phyloP scores from a whole-genome alignment of 257 asterid genomes.

The Nicotiana benthamiana region DNA sequence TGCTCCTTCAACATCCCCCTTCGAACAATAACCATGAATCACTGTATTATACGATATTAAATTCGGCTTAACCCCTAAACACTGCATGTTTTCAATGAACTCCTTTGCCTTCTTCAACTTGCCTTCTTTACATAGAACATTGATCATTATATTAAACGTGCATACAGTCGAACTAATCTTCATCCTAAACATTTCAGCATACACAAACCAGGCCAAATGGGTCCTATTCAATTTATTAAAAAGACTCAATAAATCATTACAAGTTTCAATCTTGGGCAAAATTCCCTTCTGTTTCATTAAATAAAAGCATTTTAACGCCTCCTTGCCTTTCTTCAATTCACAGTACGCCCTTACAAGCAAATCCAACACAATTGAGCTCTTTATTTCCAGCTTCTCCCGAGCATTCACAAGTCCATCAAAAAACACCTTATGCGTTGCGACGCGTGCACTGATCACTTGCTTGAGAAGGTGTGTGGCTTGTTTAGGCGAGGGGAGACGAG shows the following conservation, averaged over 20 bases:
- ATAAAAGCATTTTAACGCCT: conserved; percentile 33
- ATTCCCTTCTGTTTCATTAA: conserved; percentile 32
- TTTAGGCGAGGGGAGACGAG: conserved; percentile 34
- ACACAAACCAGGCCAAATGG: conserved; percentile 30
- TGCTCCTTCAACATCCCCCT: conserved; percentile 35
- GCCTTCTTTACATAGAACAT: conserved; percentile 47
- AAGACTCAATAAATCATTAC: conserved; percentile 42
- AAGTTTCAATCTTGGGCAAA: conserved; percentile 36
- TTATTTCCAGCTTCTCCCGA: conserved; percentile 26
- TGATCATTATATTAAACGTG: conserved; percentile 46
- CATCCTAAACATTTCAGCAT: conserved; percentile 37
- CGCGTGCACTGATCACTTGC: conserved; percentile 23
- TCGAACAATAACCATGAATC: conserved; percentile 29
- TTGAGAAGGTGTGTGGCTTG: conserved; percentile 40
- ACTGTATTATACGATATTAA: conserved; percentile 44
- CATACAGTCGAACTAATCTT: conserved; percentile 29
- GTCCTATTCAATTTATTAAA: conserved; percentile 26
- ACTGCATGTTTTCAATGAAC: conserved; percentile 34
- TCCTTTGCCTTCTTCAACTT: conserved; percentile 39
- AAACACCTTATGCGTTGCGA: conserved; percentile 10
- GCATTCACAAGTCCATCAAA: conserved; percentile 35
- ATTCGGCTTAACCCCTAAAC: conserved; percentile 39
- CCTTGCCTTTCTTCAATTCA: conserved; percentile 38
- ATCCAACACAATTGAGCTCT: conserved; percentile 42
- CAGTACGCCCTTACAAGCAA: conserved; percentile 40